These are phyloP conservation scores for Knoxia roxburghii DNA, from an alignment of 257 asterid species.

Conservation along the genomic window DNA sequence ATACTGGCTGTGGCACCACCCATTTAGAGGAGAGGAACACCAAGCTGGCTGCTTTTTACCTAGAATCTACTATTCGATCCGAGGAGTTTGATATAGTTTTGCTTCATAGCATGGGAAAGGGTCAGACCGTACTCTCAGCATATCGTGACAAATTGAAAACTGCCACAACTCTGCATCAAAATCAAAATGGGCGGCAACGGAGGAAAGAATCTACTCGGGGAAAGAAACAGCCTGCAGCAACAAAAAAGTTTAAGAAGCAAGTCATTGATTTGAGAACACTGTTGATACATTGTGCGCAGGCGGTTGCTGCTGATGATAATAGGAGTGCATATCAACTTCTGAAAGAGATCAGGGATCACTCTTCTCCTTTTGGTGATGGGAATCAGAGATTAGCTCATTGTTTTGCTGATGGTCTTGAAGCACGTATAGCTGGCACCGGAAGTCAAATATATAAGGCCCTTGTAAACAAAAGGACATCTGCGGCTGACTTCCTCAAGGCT, in stretches of 20 bases:
- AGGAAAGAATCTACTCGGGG: constrained; percentile 12
- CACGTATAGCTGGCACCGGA: constrained; percentile 22
- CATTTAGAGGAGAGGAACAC: constrained; percentile 18
- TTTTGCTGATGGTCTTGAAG: constrained; percentile 20
- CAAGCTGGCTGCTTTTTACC: constrained; percentile 21
- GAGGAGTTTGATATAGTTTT: constrained; percentile 24
- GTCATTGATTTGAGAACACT: constrained; percentile 22
- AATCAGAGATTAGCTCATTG: constrained; percentile 19
- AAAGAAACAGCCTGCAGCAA: background rate
- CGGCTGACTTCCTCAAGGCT: constrained; percentile 22
- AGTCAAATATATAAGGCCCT: constrained; percentile 17
- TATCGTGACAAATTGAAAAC: constrained; percentile 6
- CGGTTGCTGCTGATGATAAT: constrained; percentile 23
- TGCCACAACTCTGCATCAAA: constrained; percentile 7
- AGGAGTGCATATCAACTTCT: constrained; percentile 9
- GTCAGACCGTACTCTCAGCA: constrained; percentile 12
- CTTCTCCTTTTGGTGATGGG: constrained; percentile 24
- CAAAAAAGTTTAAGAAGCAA: too few species aligned
- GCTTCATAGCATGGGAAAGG: constrained; percentile 21
- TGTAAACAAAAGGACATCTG: constrained; percentile 17
- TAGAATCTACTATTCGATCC: constrained; percentile 15
- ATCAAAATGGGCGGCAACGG: constrained; percentile 1
- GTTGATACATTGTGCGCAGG: constrained; percentile 23
- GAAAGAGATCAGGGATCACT: constrained; percentile 19
- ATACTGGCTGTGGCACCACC: background rate